Percentiles rank a stretch among this genome's conserved stretches.
Conservation (phyloP, 106 monocot genomes). For the Cymbidium sinense region DNA sequence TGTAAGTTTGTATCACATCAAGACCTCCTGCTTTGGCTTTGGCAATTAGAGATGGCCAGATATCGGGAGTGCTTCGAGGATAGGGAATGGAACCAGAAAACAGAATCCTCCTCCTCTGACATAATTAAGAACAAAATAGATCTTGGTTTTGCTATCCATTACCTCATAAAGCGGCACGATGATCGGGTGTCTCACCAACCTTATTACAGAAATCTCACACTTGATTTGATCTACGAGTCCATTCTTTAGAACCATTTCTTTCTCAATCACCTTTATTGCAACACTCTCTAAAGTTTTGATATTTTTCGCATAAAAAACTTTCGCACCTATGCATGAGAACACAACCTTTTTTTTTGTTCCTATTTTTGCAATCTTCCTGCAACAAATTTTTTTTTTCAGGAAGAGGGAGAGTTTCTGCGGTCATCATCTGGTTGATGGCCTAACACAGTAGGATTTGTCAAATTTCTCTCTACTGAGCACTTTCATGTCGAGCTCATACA, state of each 20-base stretch:
- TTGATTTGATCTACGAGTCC: slow-evolving; percentile 45
- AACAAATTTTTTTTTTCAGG: neutral
- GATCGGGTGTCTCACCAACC: too few species aligned
- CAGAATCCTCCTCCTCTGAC: slow-evolving; percentile 37
- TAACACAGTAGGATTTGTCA: slow-evolving; percentile 9
- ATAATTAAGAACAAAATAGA: slow-evolving; percentile 36
- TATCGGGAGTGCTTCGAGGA: slow-evolving; percentile 71
- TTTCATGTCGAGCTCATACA: neutral
- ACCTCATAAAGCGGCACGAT: slow-evolving; percentile 40
- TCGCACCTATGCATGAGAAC: slow-evolving; percentile 25
- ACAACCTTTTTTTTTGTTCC: slow-evolving; percentile 19
- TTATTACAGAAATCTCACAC: slow-evolving; percentile 42
- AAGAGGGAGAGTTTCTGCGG: slow-evolving; percentile 8
- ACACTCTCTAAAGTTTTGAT: slow-evolving; percentile 20
- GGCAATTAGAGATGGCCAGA: slow-evolving; percentile 79
- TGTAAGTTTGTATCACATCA: slow-evolving; percentile 93
- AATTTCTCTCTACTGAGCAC: neutral
- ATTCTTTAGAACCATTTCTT: slow-evolving; percentile 33
- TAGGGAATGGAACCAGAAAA: slow-evolving; percentile 80
- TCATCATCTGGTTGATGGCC: slow-evolving; percentile 18
- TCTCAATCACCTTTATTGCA: slow-evolving; percentile 38
- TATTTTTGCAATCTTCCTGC: slow-evolving; percentile 2
- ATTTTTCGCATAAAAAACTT: slow-evolving; percentile 22
- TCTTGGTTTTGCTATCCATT: slow-evolving; percentile 39
- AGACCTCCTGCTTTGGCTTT: slow-evolving; percentile 78